Conservation (phyloP, 371 early-diverging fungal species). For the Mucor sp. region DNA sequence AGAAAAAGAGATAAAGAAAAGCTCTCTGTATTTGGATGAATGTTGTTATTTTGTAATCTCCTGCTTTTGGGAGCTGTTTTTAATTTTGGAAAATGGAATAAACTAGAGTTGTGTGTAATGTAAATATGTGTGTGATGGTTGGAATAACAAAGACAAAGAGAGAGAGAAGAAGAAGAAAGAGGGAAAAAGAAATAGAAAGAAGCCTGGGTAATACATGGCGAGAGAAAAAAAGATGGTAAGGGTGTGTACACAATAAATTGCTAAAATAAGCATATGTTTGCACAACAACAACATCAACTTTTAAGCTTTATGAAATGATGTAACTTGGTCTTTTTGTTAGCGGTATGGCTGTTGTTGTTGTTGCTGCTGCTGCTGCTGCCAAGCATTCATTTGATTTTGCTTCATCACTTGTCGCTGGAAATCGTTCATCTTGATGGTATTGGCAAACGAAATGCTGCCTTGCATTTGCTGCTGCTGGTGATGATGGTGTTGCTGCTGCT, state of each 20-base stretch:
- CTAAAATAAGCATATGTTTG: background rate
- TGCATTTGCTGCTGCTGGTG: background rate
- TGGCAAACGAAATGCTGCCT: conserved; percentile 3
- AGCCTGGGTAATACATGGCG: background rate
- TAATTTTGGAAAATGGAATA: background rate
- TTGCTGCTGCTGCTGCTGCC: background rate
- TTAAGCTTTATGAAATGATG: background rate
- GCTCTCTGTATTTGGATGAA: background rate
- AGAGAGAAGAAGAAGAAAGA: background rate
- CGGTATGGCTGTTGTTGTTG: background rate
- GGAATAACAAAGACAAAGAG: background rate
- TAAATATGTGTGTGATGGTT: background rate
- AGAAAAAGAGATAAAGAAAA: conserved; percentile 9
- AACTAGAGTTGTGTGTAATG: background rate
- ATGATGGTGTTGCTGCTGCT: too few relatives aligned
- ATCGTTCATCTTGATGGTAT: background rate
- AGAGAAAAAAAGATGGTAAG: background rate
- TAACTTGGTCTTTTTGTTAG: background rate
- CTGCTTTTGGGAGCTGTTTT: background rate
- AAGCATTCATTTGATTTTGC: background rate
- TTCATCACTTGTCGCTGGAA: background rate
- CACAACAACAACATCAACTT: background rate
- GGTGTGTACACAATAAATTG: conserved; percentile 1
- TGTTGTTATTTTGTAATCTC: background rate
- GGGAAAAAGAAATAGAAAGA: background rate